Evolutionary conservation across 164 flowering plant species (phyloP), one percentile per base, ranked within the genome.

Genomic region (Hamamelis virginiana): DNA sequence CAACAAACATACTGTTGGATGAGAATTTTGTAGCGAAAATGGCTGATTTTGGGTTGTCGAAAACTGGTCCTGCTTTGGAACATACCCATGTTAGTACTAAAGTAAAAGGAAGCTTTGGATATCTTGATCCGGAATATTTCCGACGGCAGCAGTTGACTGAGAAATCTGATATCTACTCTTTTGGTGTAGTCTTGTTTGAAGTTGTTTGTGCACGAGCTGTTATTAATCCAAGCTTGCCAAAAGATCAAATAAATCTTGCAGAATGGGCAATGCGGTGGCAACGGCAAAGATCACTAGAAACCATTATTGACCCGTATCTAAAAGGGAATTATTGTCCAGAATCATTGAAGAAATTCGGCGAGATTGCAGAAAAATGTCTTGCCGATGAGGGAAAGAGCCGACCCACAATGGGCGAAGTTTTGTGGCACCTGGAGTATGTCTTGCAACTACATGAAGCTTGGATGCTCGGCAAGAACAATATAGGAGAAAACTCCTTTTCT

Each of bases 41-140:
- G 86, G 80, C 94, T 9, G 94, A 89, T 70, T 89, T 89, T 66
- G 94, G 94, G 62, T 59, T 89, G 73, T 87, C 91, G 9, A 89
- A 83, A 77, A 76, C 79, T 23, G 89, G 93, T 55, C 93, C 93
- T 55, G 67, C 90, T 21, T 62, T 80, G 69, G 93, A 89, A 4
- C 89, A 82, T 44, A 89, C 89, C 28, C 91, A 89, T 77, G 91
- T 89, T 53, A 89, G 93, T 62, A 89, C 93, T 58, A 91, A 87
- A 47, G 93, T 89, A 5, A 89, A 89, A 67, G 93, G 93, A 33
- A 89, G 93, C 72, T 89, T 89, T 66, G 93, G 93, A 15, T 89
- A 89, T 72, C 93, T 89, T 47, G 93, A 89, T 67, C 93, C 93
- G 1, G 93, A 89, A 62, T 89, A 89, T 61, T 87, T 80, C 74